These are phyloP conservation scores for Leccinellum rugosiceps DNA, from an alignment of 768 basidiomycete genomes.

Conservation along the genomic window DNA sequence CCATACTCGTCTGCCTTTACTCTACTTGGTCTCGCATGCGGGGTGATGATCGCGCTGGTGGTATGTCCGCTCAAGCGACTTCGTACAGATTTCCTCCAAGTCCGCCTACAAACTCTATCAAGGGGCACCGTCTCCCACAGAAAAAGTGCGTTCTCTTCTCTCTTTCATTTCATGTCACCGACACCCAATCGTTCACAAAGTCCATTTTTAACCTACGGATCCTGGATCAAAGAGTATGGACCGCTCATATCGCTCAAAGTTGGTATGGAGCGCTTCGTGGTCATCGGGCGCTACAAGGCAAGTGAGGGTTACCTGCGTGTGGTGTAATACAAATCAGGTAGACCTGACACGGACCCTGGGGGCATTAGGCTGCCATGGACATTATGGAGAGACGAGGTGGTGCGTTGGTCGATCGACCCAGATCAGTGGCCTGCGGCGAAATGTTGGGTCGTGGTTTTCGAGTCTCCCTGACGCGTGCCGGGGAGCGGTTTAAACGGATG, in stretches of 20 bases:
- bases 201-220: constrained; percentile 32
- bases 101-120: constrained; percentile 1
- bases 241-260: constrained; percentile 52
- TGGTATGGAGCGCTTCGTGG: constrained; percentile 27
- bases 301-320: background rate
- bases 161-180: background rate
- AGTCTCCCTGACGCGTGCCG: constrained; percentile 43
- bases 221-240: constrained; percentile 56
- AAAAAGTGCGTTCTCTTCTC: constrained; percentile 3
- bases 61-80: background rate
- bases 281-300: constrained; percentile 20
- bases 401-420: constrained; percentile 26
- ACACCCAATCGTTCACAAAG: background rate
- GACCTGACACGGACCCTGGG: background rate
- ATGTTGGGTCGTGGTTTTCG: constrained; percentile 53
- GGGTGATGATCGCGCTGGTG: background rate
- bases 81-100: constrained; percentile 5
- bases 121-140: background rate
- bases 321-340: background rate
- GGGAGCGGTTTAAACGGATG: constrained; percentile 53
- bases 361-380: constrained; percentile 46
- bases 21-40: constrained; percentile 1
- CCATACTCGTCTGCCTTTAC: background rate
- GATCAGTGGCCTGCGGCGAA: constrained; percentile 45
- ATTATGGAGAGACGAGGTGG: constrained; percentile 61